A percentile compares a stretch with the other conserved stretches of the same genome.
phyloP scores from a whole-genome alignment of 805 yeast genomes.

The Ogataea glucozyma region DNA sequence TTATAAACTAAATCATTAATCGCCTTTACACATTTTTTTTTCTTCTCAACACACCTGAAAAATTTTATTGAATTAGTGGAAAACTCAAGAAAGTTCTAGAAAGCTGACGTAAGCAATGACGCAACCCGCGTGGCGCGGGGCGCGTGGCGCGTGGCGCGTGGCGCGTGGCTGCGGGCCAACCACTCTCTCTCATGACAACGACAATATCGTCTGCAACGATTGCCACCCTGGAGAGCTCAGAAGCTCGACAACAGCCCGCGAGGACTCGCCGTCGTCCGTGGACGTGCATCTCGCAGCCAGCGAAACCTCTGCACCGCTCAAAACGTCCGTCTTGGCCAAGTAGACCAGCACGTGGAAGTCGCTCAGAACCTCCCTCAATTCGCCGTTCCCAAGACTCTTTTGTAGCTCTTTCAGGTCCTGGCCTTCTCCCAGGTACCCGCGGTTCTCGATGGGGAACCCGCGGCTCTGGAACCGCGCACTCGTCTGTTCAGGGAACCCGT shows the following conservation, averaged over 20 bases:
- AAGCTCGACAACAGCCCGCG: slow-evolving; percentile 2
- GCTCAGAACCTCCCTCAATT: slow-evolving; percentile 35
- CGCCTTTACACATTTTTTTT: slow-evolving; percentile 12
- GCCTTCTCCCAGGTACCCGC: slow-evolving; percentile 71
- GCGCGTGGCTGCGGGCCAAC: background rate
- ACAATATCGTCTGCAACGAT: slow-evolving; percentile 60
- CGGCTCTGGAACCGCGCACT: slow-evolving; percentile 52
- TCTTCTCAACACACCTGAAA: slow-evolving; percentile 12
- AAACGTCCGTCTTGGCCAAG: slow-evolving; percentile 50
- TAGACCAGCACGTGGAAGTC: slow-evolving; percentile 79
- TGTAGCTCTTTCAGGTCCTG: slow-evolving; percentile 64
- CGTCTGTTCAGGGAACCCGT: slow-evolving; percentile 79
- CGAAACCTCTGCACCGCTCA: slow-evolving; percentile 55
- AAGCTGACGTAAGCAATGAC: slow-evolving; percentile 14
- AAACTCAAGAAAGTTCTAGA: slow-evolving; percentile 21
- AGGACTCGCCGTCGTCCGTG: slow-evolving; percentile 39
- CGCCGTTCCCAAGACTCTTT: slow-evolving; percentile 41
- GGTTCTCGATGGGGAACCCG: slow-evolving; percentile 74
- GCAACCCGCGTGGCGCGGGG: too few relatives aligned
- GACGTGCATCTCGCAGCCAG: slow-evolving; percentile 21
- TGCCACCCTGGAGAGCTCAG: slow-evolving; percentile 79
- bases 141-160: too few relatives aligned
- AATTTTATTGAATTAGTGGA: slow-evolving; percentile 17
- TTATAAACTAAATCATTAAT: background rate
- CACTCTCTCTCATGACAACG: slow-evolving; percentile 21